phyloP scores from a whole-genome alignment of 768 basidiomycete genomes.

The Arthromyces matolae region DNA sequence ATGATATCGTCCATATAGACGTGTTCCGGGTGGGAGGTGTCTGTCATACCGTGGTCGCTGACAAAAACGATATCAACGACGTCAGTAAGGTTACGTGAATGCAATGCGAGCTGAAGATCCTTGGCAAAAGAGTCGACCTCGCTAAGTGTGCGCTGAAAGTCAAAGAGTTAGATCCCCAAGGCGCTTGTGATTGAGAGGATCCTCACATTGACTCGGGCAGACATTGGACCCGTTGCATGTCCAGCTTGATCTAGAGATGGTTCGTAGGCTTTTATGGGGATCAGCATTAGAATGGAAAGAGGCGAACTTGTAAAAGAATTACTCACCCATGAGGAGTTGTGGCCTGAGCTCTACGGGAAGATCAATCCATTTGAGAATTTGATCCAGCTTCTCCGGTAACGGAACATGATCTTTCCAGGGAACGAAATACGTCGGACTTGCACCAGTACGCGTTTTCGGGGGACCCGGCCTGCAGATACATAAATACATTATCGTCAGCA shows the following conservation, averaged over 20 bases:
- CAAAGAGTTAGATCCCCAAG: too few relatives aligned
- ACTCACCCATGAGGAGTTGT: constrained; percentile 66
- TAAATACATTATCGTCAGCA: background rate
- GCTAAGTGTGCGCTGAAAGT: constrained; percentile 53
- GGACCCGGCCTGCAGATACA: constrained; percentile 69
- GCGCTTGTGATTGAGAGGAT: too few relatives aligned
- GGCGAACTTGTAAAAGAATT: constrained; percentile 4
- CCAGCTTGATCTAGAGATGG: constrained; percentile 86
- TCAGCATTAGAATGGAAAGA: constrained; percentile 13
- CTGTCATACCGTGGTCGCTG: constrained; percentile 89
- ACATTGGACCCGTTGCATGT: constrained; percentile 66
- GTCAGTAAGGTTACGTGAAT: constrained; percentile 69
- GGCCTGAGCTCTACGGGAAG: constrained; percentile 68
- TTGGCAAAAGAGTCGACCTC: constrained; percentile 73
- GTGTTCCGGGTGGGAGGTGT: constrained; percentile 73
- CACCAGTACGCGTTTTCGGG: constrained; percentile 61
- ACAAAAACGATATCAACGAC: constrained; percentile 90
- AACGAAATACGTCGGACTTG: constrained; percentile 68
- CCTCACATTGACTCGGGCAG: constrained; percentile 65
- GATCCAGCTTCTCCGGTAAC: constrained; percentile 65
- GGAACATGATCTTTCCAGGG: constrained; percentile 77
- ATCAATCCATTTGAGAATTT: constrained; percentile 82
- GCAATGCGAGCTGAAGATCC: constrained; percentile 59
- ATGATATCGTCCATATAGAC: constrained; percentile 82
- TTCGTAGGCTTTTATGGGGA: constrained; percentile 79